Evolutionary conservation across 1,284 basidiomycete species (phyloP), one percentile per base, ranked within the genome.

Genomic region (Ustilago esculenta): DNA sequence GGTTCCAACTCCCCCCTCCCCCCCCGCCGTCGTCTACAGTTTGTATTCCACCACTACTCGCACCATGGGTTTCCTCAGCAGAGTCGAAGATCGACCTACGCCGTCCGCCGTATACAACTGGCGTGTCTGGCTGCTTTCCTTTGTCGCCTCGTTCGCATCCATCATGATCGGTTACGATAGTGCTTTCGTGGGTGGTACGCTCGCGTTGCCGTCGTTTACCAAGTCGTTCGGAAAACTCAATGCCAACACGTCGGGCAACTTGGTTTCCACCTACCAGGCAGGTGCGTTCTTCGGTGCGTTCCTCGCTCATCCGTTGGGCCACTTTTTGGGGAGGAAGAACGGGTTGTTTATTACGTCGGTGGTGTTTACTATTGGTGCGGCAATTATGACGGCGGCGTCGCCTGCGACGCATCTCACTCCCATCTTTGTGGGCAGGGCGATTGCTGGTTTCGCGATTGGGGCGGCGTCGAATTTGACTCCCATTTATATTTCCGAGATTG

Each of bases 231-330:
- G 82, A 3, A 55, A 52, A 40, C 51, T 69, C 21, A 72, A 71
- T 2, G 81, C 83, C 61, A 76, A 76, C n/a, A 74, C 82, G 0
- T 57, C 58, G 6, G 84, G 84, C 9, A 86, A 86, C 69, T 83
- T 86, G 24, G 84, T 86, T 10, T 85, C 85, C n/a, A 79, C 83
- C 23, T 86, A 84, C 74, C 85, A 86, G 74, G 85, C 82, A 1
- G 83, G 83, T 20, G 80, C 79, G 18, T 75, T 76, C 55, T 72
- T 75, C 29, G 73, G 75, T 33, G 65, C 75, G 24, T 60, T 76
- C 47, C 11, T 47, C 20, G 71, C 39, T 29, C 60, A 73, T 45
- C 72, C 72, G 1, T 17, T 72, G 25, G 68, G 56, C 7, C 50
- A 60, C 44, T 60, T 48, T 29, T 24, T 54, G 24, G 74, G 74